Evolutionary conservation across 352 stramenopile genomes (phyloP).

Genomic region (Phytopythium boreale): DNA sequence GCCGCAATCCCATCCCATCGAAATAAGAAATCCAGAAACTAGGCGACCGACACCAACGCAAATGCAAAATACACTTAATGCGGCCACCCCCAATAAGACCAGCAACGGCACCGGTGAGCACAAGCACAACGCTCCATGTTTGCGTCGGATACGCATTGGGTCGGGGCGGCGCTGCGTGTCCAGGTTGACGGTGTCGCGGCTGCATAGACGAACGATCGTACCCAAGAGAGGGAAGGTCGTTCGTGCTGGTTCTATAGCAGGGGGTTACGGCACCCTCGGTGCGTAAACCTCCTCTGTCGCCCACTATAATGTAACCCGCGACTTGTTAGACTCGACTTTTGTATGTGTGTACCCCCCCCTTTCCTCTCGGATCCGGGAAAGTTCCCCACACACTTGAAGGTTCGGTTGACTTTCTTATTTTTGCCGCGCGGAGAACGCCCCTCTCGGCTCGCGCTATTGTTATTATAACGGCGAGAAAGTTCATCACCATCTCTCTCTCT

Average conservation of each 20-base stretch:
- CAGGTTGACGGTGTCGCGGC: neutral
- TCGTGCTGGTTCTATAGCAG: conserved; percentile 8
- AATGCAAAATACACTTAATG: no score
- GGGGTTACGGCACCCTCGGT: neutral
- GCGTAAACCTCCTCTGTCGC: neutral
- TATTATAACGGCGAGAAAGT: neutral
- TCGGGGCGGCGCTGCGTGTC: neutral
- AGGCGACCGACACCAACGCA: neutral
- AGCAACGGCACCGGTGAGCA: no score
- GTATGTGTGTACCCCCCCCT: neutral
- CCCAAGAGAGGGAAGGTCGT: neutral
- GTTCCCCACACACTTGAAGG: conserved; percentile 4
- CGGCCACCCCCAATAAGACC: no score
- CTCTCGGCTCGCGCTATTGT: neutral
- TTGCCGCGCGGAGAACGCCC: neutral
- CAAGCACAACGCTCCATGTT: no score
- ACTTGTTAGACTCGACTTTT: neutral
- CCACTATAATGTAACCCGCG: neutral
- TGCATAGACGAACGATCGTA: conserved; percentile 5
- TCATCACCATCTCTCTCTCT: neutral
- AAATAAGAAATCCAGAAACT: neutral
- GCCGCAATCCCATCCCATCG: neutral
- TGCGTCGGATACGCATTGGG: neutral
- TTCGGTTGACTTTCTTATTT: conserved; percentile 1
- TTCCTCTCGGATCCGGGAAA: neutral